Base-by-base conservation (phyloP, 768 basidiomycete species). In the Artomyces pyxidatus region DNA sequence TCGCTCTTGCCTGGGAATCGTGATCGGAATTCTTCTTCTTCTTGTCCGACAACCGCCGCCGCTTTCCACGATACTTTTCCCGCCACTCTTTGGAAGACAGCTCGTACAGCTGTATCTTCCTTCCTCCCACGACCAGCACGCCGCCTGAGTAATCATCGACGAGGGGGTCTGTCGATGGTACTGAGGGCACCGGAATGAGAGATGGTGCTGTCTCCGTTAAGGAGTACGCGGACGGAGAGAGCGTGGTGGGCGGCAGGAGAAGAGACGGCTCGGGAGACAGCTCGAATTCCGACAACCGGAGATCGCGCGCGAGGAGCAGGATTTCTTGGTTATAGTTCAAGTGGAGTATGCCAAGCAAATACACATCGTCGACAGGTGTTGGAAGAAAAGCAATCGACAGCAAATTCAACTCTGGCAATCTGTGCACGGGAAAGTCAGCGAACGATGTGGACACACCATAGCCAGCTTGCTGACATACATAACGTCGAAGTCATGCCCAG, bases 101-200 rank as follows among this genome's bases (percentile, higher is more conserved):
- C 48, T 83, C 84, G 52, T 76, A 88, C 5, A 85, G 66, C 17
- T 80, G 59, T 38, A 89, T 69, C 60, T 77, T 79, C 23, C 69
- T 71, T 0, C 85, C 86, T 48, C 88, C 88, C 1, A 85, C 58
- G 5, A 91, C 71, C 22, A 91, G 63, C 8, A 90, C 63, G 16
- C 84, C 87, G n/a, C 85, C 87, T n/a, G 68, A 65, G 49, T 75
- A 66, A 4, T 52, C 51, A n/a, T 51, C 50, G n/a, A n/a, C n/a
- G n/a, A n/a, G n/a, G n/a, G n/a, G n/a, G n/a, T n/a, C n/a, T n/a
- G n/a, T n/a, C 12, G 32, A 35, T 17, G 1, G 32, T 6, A 17
- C 17, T 14, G 14, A 14, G 10, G 76, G 73, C 6, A 67, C 52
- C 14, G 64, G 42, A 19, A 63, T 52, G 12, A 68, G 61, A 14